A percentile compares a stretch with the other conserved stretches of the same genome.
Evolutionary conservation across 2,329 filamentous ascomycete genomes (phyloP).

Genomic region (Calcarisporium arbuscula): DNA sequence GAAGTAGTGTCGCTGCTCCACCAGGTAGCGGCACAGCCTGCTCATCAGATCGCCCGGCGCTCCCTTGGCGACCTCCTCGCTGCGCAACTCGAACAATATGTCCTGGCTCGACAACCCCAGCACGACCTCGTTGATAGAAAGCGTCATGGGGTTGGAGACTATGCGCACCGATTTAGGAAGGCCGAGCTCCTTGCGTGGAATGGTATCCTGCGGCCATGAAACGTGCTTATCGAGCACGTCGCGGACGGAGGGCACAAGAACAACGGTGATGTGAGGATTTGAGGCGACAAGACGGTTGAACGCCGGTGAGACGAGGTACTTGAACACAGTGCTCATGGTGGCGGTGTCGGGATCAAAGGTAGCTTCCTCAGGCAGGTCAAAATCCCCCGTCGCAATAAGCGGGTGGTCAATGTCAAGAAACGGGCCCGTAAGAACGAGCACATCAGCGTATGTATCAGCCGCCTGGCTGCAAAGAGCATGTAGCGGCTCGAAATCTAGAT

Average conservation of each 20-base stretch:
- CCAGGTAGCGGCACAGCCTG: constrained; percentile 67
- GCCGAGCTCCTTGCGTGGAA: constrained; percentile 65
- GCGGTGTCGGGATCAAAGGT: constrained; percentile 68
- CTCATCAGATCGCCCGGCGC: constrained; percentile 52
- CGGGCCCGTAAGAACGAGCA: constrained; percentile 73
- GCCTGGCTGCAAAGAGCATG: constrained; percentile 75
- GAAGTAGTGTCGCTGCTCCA: constrained; percentile 88
- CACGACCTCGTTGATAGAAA: constrained; percentile 81
- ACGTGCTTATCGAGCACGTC: constrained; percentile 78
- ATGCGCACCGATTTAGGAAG: constrained; percentile 71
- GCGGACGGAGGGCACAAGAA: constrained; percentile 77
- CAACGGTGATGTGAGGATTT: constrained; percentile 72
- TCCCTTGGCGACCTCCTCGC: constrained; percentile 52
- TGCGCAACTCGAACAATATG: constrained; percentile 72
- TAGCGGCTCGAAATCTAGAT: constrained; percentile 83
- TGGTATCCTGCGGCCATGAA: constrained; percentile 66
- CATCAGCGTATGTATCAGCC: constrained; percentile 67
- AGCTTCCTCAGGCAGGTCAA: constrained; percentile 65
- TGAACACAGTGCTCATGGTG: constrained; percentile 78
- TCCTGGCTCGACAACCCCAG: constrained; percentile 81
- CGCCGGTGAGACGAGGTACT: constrained; percentile 67
- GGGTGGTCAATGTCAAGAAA: constrained; percentile 93
- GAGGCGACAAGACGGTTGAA: constrained; percentile 63
- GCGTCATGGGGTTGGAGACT: constrained; percentile 84
- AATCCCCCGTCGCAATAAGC: constrained; percentile 71